These are phyloP conservation scores for Saturnispora galanensis DNA, from an alignment of 805 yeast genomes.

Conservation along the genomic window DNA sequence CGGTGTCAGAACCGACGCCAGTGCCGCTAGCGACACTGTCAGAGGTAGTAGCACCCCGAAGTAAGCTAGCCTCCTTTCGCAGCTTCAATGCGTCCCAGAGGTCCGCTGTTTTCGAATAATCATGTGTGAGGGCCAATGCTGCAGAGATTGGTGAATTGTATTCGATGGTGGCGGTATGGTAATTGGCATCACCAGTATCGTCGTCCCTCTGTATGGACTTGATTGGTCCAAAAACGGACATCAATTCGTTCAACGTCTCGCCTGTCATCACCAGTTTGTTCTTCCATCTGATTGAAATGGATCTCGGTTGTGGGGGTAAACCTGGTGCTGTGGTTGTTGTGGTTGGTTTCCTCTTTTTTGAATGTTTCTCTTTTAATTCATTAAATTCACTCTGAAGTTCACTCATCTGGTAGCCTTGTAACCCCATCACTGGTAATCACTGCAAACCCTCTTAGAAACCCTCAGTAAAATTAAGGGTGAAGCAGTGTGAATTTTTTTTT, in stretches of 20 bases:
- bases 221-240: slow-evolving; percentile 39
- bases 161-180: slow-evolving; percentile 31
- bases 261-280: slow-evolving; percentile 29
- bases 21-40: too few relatives aligned
- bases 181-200: slow-evolving; percentile 18
- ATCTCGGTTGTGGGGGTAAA: background rate
- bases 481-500: background rate
- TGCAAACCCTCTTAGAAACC: too few relatives aligned
- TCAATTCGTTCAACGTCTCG: slow-evolving; percentile 29
- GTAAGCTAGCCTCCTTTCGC: slow-evolving; percentile 36
- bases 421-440: too few relatives aligned
- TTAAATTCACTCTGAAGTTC: background rate
- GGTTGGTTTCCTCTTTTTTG: background rate
- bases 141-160: slow-evolving; percentile 25
- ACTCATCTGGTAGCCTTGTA: background rate
- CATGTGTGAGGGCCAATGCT: slow-evolving; percentile 30
- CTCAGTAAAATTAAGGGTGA: too few relatives aligned
- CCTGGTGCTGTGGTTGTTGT: background rate
- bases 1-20: background rate
- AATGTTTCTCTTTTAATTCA: background rate
- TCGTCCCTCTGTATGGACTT: slow-evolving; percentile 9
- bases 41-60: slow-evolving; percentile 24
- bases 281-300: slow-evolving; percentile 34
- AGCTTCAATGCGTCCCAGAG: slow-evolving; percentile 39
- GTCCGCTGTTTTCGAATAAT: slow-evolving; percentile 31